Base-by-base conservation (phyloP, 2,329 filamentous ascomycete species). In the Fusarium caatingaense region DNA sequence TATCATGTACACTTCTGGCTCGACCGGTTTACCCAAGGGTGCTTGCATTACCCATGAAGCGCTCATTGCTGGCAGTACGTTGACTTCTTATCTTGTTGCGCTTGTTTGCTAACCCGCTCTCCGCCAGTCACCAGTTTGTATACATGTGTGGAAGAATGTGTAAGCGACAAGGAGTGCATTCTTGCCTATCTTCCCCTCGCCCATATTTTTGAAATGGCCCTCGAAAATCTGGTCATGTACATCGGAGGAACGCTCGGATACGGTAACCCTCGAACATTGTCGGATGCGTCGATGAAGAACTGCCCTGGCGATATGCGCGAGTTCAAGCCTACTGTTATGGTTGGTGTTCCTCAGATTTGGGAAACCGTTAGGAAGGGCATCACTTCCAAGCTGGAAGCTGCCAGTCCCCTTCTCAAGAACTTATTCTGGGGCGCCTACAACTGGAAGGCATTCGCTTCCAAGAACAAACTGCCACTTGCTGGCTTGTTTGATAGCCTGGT, bases 281-380 rank as follows among this genome's bases (percentile, higher is more conserved):
- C 94, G 10, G 95, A 98, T 78, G 82, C 84, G 6, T 97, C 92
- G 21, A 92, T 97, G 81, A 90, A 91, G 72, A 96, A 98, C 81
- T 98, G 93, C 83, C 89, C 91, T 72, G 95, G 96, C 73, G 96
- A 99, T 75, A 97, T 99, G 82, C 92, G 92, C 65, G 94, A 98
- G 77, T 92, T 98, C 78, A 88, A 88, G 74, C 96, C 96, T 2
- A 97, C 94, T 3, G 88, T 98, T 77, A 88, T 99, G 78, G 92
- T 98, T 41, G 96, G 96, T 79, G 96, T 99, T 5, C 96, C 96
- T 3, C 94, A 97, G 62, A 92, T 99, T 32, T 99, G 95, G 94
- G 96, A 99, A 83, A 94, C 93, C 2, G 92, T 99, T 76, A 95
- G 94, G 85, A 99, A 99, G 85, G 96, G 96, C 57, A 92, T 99